Evolutionary conservation across 2,329 filamentous ascomycete genomes (phyloP), one percentile per base, ranked within the genome.

Genomic region (Alternaria arbusti): DNA sequence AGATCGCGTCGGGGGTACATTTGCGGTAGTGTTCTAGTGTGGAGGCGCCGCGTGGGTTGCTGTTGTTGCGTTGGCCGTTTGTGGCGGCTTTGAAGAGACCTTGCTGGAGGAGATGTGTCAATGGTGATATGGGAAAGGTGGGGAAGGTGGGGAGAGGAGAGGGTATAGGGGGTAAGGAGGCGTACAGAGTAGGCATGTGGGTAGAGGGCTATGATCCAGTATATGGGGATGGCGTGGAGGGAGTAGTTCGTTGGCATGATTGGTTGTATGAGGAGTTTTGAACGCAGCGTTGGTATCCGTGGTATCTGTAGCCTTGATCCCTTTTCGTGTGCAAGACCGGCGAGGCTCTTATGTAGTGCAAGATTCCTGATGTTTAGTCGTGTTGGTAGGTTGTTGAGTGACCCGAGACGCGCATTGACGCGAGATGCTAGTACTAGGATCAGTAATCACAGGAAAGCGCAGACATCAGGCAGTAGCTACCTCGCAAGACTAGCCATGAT

Each of bases 391-490:
- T 40, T 40, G 36, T 40, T 40, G 36, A 1, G 36, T 17, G 17
- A n/a, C n/a, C 36, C 9, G 2, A 17, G 1, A 17, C 36, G 36
- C n/a, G n/a, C 36, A 23, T 23, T 2, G 44, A 46, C 17, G 43
- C 43, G 13, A 32, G 30, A 15, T 32, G 30, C 43, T 45, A 22
- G 43, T 45, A 22, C n/a, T 12, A 20, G 4, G 43, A 45, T 45
- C 10, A 45, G 43, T 23, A 46, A 46, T 46, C 44, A 15, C 4
- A 15, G 44, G 20, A 23, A 22, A 23, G 22, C 13, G 17, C 44
- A 3, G n/a, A n/a, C n/a, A n/a, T n/a, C n/a, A n/a, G 13, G 6
- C 12, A 46, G 5, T 15, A 0, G 3, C 44, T 0, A 5, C 2
- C 44, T 46, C 44, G 44, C 44, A 46, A 46, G 44, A 46, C 44